These are phyloP conservation scores for Sonneratia caseolaris DNA, from an alignment of 345 rosid genomes.

Conservation along the genomic window DNA sequence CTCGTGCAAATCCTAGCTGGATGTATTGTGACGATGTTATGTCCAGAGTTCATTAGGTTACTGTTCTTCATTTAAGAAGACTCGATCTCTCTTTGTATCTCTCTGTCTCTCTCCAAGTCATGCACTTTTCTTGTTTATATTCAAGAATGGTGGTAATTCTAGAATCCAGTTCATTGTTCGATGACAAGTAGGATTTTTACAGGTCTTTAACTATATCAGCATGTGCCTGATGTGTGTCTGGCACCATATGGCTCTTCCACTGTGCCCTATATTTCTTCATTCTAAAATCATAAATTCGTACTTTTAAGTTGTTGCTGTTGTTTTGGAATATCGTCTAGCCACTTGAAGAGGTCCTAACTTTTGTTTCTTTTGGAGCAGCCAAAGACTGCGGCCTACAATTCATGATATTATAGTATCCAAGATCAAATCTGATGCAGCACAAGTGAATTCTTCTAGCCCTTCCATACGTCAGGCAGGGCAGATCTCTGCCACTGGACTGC, in stretches of 20 bases:
- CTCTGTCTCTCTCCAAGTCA: neutral
- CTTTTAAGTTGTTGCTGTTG: neutral
- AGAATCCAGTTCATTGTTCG: neutral
- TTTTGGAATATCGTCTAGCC: neutral
- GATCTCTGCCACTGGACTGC: conserved; percentile 33
- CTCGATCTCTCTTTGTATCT: neutral
- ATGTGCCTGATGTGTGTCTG: neutral
- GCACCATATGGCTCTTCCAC: neutral
- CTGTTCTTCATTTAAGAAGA: neutral
- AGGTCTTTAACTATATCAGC: neutral
- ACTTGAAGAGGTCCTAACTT: conserved; percentile 4
- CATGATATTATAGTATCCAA: conserved; percentile 87
- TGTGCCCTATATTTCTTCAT: neutral
- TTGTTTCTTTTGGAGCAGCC: conserved; percentile 48
- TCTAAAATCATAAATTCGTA: neutral
- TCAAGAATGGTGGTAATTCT: neutral
- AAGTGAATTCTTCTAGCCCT: conserved; percentile 56
- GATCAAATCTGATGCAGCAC: conserved; percentile 66
- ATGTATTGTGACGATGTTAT: neutral
- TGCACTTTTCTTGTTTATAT: neutral
- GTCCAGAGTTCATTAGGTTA: neutral
- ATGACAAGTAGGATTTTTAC: neutral
- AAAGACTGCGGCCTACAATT: conserved; percentile 81
- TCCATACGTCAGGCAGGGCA: conserved; percentile 36
- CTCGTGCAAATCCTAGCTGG: too few species aligned